Base-by-base conservation (phyloP, 495 filamentous ascomycete species). In the Penicillium paradoxum region DNA sequence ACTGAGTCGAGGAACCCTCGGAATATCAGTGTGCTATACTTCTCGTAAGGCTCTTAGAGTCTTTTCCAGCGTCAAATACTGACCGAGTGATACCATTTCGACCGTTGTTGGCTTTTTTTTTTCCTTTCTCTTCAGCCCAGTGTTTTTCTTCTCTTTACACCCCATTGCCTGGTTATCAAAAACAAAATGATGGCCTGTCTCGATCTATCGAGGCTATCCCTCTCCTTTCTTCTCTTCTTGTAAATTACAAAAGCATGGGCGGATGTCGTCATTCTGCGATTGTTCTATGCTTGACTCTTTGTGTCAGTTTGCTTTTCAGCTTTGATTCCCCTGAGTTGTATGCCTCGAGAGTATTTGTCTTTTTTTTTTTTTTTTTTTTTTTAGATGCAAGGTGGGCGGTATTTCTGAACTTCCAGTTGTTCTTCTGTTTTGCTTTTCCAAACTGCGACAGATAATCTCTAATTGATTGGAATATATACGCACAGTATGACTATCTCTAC, bases 161-260 rank as follows among this genome's bases (percentile, higher is more conserved):
- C 53, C 55, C 47, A 52, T 57, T 42, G 40, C 22, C 53, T 36
- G 30, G 39, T 48, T 58, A 41, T 49, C 45, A 55, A 46, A 47
- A 42, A 53, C 58, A 56, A 56, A 49, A 43, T 48, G 54, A 41
- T 45, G 51, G 52, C 45, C 45, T 39, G 33, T 49, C 39, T 63
- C 22, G 38, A 53, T 58, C 13, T 22, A 45, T 56, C 24, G 43
- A 45, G 49, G 37, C 38, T 52, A 47, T 52, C 32, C 19, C 29
- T 52, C 25, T 27, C 8, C 8, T 27, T 39, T 36, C 15, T 45
- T 49, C 25, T 44, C 30, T 55, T 58, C 62, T 56, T 74, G 67
- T 74, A 73, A 66, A 74, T 68, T 74, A 74, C 58, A 71, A 72
- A 72, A 72, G 70, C 67, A 60, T 69, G 72, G 66, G 66, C 63